These are phyloP conservation scores for Vaccinium darrowii DNA, from an alignment of 148 eudicot genomes.

Conservation along the genomic window DNA sequence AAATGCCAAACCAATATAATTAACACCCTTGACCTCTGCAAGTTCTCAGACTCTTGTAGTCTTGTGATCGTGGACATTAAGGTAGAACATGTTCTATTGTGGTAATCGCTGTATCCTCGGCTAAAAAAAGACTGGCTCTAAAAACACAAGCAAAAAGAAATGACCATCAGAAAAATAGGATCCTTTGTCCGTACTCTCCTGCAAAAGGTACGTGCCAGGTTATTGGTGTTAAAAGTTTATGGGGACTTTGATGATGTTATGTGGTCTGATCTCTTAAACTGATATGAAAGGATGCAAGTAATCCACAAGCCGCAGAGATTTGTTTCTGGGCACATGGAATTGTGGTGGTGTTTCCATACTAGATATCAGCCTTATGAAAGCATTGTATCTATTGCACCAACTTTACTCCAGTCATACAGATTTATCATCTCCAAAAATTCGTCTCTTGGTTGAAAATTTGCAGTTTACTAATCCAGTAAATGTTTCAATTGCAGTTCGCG, in stretches of 20 bases:
- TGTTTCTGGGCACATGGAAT: background rate
- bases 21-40: background rate
- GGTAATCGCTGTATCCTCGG: background rate
- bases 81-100: background rate
- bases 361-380: background rate
- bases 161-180: background rate
- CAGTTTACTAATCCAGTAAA: background rate
- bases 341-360: background rate
- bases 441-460: background rate
- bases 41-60: too few relatives aligned
- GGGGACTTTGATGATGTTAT: background rate
- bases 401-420: background rate
- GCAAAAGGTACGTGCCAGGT: background rate
- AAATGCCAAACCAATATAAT: too few relatives aligned
- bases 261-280: background rate
- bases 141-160: background rate
- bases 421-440: background rate
- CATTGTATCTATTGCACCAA: background rate
- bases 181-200: background rate
- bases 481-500: conserved; percentile 58
- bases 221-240: background rate
- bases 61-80: background rate
- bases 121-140: background rate
- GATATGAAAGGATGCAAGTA: background rate
- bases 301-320: background rate